Evolutionary conservation across 192 early-diverging fungal species (phyloP), one percentile per base, ranked within the genome.

Genomic region (Coemansia guatemalensis): DNA sequence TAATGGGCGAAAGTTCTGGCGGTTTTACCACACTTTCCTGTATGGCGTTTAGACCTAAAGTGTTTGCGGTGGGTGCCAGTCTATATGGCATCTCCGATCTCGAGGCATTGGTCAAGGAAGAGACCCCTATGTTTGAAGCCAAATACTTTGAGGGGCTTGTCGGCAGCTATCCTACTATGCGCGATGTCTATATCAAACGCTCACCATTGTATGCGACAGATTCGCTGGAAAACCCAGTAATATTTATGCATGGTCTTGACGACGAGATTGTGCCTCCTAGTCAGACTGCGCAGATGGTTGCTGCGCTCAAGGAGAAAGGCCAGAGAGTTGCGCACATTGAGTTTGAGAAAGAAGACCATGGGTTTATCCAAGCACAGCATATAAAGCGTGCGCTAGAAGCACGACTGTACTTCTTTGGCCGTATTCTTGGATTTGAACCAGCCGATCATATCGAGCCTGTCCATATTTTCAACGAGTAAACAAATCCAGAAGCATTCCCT

Each of bases 61-160:
- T 90, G 25, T 93, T 93, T 81, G 86, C 83, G 23, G 87, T 86
- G 1, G 90, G 89, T 21, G 82, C 86, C 25, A 85, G 82, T 25
- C 82, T 85, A 24, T 93, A 85, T 59, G 92, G 92, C 32, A 87
- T 93, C 29, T 88, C 86, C 0, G 88, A 90, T 55, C 75, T 93
- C 29, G 85, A 83, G 27, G 65, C 81, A 0, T 62, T 93, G 67
- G 82, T 82, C 20, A 79, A 86, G 68, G 60, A 53, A 24, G 83
- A 89, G 53, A 92, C 90, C n/a, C 92, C 92, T 78, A 93, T 91
- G 67, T 92, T 93, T 64, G 92, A 93, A 69, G 71, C 82, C 22
- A 73, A 73, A 61, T 90, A 88, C 33, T 77, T 83, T 1, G 86
- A 69, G 33, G 68, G 81, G 17, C 62, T 92, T 53, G 86, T 91